These are phyloP conservation scores for Pichia sp. DNA, from an alignment of 1,139 yeast genomes.

Conservation along the genomic window DNA sequence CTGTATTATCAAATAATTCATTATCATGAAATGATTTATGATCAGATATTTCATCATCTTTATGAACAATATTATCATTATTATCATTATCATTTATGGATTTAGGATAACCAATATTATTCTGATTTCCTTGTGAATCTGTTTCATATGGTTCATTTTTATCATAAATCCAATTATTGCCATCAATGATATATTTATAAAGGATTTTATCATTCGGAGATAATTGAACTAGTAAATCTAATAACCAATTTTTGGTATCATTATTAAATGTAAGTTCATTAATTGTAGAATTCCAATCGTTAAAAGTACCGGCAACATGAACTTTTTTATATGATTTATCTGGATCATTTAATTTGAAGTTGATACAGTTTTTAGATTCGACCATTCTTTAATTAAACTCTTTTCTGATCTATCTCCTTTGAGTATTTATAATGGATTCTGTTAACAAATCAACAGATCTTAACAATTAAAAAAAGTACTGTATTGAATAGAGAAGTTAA, in stretches of 20 bases:
- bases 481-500: too few species aligned
- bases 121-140: conserved; percentile 22
- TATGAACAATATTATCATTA: not conserved
- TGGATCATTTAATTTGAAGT: conserved; percentile 10
- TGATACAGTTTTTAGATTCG: not conserved
- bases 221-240: conserved; percentile 3
- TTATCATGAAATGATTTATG: conserved; percentile 5
- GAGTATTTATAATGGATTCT: too few species aligned
- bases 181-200: conserved; percentile 25
- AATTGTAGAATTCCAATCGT: conserved; percentile 15
- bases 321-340: conserved; percentile 2
- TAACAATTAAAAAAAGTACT: too few species aligned
- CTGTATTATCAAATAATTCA: conserved; percentile 8
- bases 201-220: conserved; percentile 16
- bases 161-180: conserved; percentile 23
- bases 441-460: too few species aligned
- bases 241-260: conserved; percentile 10
- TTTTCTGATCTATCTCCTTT: too few species aligned
- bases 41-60: conserved; percentile 2
- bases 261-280: conserved; percentile 6
- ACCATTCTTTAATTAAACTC: not conserved
- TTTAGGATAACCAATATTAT: conserved; percentile 17
- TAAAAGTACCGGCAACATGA: conserved; percentile 20
- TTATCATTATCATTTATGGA: not conserved
- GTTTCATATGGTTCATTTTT: conserved; percentile 15